Evolutionary conservation across 768 basidiomycete genomes (phyloP).

Genomic region (Termitomyces sp.): DNA sequence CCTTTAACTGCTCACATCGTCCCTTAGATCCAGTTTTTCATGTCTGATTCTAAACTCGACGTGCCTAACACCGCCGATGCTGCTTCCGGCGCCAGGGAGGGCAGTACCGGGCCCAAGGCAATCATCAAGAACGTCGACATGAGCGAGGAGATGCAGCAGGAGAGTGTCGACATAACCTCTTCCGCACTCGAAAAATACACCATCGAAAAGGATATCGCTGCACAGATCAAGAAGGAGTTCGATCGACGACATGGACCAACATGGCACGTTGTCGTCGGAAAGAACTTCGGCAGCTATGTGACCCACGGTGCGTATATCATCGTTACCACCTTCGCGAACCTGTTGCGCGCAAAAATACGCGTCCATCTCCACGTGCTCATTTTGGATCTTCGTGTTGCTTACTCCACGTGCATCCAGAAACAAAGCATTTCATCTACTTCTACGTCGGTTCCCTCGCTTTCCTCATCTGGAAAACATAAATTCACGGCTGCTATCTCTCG

Average conservation of each 20-base stretch:
- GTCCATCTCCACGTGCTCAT: conserved; percentile 9
- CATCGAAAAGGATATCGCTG: conserved; percentile 98
- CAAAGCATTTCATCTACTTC: conserved; percentile 98
- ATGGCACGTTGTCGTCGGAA: conserved; percentile 98
- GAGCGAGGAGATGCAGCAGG: conserved; percentile 95
- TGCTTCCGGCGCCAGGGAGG: conserved; percentile 31
- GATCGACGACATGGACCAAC: conserved; percentile 89
- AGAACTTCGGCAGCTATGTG: conserved; percentile 98
- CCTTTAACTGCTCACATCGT: conserved; percentile 5
- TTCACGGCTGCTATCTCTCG: conserved; percentile 5
- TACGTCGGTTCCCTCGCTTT: conserved; percentile 91
- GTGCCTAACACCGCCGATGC: conserved; percentile 53
- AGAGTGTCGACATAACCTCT: conserved; percentile 82
- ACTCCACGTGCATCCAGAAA: conserved; percentile 50
- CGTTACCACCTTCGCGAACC: neutral
- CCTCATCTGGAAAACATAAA: conserved; percentile 90
- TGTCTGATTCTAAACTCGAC: conserved; percentile 52
- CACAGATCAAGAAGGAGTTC: conserved; percentile 97
- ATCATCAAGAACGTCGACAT: conserved; percentile 97
- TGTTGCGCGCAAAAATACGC: conserved; percentile 18
- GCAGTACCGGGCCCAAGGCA: conserved; percentile 57
- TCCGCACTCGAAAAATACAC: conserved; percentile 84
- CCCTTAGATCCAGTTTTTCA: conserved; percentile 16
- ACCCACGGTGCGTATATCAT: conserved; percentile 72
- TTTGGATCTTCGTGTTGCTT: conserved; percentile 3